Evolutionary conservation across 2,329 filamentous ascomycete species (phyloP).

Genomic region (Pestalotiopsis sp.): DNA sequence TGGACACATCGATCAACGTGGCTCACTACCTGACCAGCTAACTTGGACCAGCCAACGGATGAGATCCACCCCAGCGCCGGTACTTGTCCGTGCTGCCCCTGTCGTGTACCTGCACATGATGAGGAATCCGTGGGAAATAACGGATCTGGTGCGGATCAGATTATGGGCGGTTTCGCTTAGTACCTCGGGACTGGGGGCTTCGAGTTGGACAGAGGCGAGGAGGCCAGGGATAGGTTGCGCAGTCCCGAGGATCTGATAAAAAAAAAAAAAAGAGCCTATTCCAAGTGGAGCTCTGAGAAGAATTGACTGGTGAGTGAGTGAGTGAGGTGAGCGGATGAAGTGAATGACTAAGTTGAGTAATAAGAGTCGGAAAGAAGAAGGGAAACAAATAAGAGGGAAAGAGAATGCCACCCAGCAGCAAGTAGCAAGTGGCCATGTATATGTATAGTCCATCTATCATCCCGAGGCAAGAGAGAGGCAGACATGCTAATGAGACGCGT

Average conservation of each 20-base stretch:
- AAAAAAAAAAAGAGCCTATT: neutral
- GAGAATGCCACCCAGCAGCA: too few relatives aligned
- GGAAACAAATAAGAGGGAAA: too few relatives aligned
- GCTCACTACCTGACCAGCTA: neutral
- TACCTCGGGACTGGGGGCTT: neutral
- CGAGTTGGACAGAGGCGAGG: neutral
- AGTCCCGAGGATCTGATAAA: constrained; percentile 7
- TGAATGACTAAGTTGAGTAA: too few relatives aligned
- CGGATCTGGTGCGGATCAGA: constrained; percentile 8
- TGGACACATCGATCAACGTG: neutral
- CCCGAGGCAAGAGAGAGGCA: too few relatives aligned
- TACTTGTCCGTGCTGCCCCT: neutral
- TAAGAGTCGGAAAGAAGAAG: too few relatives aligned
- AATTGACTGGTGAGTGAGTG: too few relatives aligned
- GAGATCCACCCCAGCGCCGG: neutral
- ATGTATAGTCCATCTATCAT: too few relatives aligned
- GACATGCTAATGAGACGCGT: too few relatives aligned
- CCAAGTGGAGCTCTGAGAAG: neutral
- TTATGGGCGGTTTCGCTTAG: constrained; percentile 1
- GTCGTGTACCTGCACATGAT: neutral
- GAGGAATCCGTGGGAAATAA: neutral
- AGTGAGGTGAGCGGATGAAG: too few relatives aligned
- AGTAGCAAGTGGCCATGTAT: too few relatives aligned
- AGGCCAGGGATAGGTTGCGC: neutral
- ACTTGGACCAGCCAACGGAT: neutral